phyloP scores from a whole-genome alignment of 2,329 filamentous ascomycete species.

The Aspergillus novofumigatus region DNA sequence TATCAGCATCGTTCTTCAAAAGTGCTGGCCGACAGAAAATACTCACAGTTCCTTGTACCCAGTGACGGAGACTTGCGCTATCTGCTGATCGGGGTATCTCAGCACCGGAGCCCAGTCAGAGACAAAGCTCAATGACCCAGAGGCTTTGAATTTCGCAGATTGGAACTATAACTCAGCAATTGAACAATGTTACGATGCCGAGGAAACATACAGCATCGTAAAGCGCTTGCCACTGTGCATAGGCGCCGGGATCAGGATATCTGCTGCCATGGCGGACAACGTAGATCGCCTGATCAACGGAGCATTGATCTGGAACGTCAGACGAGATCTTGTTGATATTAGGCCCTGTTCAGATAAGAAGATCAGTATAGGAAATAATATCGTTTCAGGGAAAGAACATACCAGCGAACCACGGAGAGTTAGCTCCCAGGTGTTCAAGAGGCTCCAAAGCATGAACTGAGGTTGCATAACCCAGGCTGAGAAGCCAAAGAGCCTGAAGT shows the following conservation, averaged over 20 bases:
- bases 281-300: constrained; percentile 58
- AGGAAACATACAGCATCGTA: constrained; percentile 17
- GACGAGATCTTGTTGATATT: constrained; percentile 54
- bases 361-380: neutral
- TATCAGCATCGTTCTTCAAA: neutral
- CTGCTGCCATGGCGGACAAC: constrained; percentile 59
- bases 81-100: constrained; percentile 52
- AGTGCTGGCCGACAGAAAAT: neutral
- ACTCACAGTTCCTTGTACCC: constrained; percentile 55
- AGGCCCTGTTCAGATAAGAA: constrained; percentile 39
- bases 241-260: constrained; percentile 59
- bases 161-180: constrained; percentile 44
- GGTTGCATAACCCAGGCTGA: constrained; percentile 7
- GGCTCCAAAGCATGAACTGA: constrained; percentile 28
- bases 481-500: constrained; percentile 3
- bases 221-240: constrained; percentile 50
- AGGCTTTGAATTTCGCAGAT: constrained; percentile 50
- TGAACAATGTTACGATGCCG: neutral
- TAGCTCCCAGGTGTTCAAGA: constrained; percentile 49
- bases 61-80: constrained; percentile 57
- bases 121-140: constrained; percentile 54
- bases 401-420: constrained; percentile 53
- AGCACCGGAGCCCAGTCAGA: constrained; percentile 56
- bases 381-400: constrained; percentile 8
- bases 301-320: constrained; percentile 53